A percentile compares a stretch with the other conserved stretches of the same genome.
phyloP scores from a whole-genome alignment of 768 basidiomycete genomes.

The Boletales sp. region DNA sequence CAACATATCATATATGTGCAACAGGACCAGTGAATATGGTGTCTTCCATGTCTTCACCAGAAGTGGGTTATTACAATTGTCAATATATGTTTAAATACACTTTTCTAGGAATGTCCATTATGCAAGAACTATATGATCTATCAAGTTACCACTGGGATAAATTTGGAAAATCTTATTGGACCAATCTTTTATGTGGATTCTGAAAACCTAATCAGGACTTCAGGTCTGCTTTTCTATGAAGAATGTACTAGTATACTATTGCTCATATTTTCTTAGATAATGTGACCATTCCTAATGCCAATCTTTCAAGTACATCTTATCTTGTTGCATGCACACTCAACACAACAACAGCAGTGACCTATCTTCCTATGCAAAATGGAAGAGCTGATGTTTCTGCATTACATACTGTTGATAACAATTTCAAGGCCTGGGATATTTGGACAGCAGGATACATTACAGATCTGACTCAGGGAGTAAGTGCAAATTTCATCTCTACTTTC shows the following conservation, averaged over 20 bases:
- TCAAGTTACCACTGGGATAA: not conserved
- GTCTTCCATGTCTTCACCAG: not conserved
- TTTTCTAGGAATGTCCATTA: not conserved
- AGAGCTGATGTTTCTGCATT: not conserved
- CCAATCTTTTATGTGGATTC: not conserved
- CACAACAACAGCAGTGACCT: not conserved
- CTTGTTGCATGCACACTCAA: slow-evolving; percentile 9
- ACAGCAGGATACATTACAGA: not conserved
- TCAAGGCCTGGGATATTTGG: slow-evolving; percentile 4
- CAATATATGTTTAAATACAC: too few relatives aligned
- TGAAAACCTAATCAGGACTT: not conserved
- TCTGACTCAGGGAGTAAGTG: not conserved
- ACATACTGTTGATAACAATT: not conserved
- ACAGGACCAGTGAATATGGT: not conserved
- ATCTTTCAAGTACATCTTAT: not conserved
- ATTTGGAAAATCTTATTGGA: slow-evolving; percentile 2
- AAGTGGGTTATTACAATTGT: too few relatives aligned
- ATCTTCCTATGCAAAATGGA: slow-evolving; percentile 3
- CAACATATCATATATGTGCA: too few relatives aligned
- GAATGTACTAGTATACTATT: too few relatives aligned
- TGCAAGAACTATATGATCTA: not conserved
- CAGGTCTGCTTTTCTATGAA: not conserved
- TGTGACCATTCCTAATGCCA: not conserved
- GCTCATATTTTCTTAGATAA: not conserved
- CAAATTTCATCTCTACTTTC: too few relatives aligned